A percentile compares a stretch with the other conserved stretches of the same genome.
These are phyloP conservation scores for Thielaviopsis euricoi DNA, from an alignment of 2,329 filamentous ascomycete species.

Conservation along the genomic window DNA sequence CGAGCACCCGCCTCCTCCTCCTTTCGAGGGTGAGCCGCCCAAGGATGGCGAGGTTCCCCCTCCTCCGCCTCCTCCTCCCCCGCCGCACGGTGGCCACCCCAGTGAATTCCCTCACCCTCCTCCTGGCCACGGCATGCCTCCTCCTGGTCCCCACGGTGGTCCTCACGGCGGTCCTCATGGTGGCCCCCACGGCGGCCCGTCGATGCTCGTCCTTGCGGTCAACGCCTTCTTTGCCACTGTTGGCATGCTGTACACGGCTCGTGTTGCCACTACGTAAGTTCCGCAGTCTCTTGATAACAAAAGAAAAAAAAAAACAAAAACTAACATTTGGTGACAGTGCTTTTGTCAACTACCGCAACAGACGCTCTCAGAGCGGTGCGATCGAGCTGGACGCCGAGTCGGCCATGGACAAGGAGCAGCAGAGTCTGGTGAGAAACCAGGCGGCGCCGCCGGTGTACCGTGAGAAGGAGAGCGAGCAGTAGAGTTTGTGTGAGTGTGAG, in stretches of 20 bases:
- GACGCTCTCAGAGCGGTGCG: background rate
- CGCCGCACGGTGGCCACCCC: background rate
- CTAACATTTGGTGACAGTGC: background rate
- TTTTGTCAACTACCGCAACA: background rate
- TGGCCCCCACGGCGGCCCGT: background rate
- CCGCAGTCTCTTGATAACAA: background rate
- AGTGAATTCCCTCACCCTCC: background rate
- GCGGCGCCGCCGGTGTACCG: constrained; percentile 1
- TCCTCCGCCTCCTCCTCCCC: background rate
- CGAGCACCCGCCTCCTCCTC: background rate
- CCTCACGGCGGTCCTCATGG: background rate
- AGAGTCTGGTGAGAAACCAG: constrained; percentile 1
- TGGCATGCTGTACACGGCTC: constrained; percentile 2
- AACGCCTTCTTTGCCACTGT: constrained; percentile 5
- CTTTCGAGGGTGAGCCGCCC: background rate
- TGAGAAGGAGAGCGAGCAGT: constrained; percentile 1
- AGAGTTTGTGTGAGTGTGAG: background rate
- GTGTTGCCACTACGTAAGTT: constrained; percentile 2
- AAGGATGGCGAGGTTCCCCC: background rate
- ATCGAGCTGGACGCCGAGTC: background rate
- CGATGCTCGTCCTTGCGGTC: background rate
- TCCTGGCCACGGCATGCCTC: too few relatives aligned
- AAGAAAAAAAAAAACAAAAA: background rate
- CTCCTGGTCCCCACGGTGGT: background rate
- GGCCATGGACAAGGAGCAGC: background rate